Conservation (phyloP, 2,329 filamentous ascomycete genomes). For the Chaetomium olivaceum region DNA sequence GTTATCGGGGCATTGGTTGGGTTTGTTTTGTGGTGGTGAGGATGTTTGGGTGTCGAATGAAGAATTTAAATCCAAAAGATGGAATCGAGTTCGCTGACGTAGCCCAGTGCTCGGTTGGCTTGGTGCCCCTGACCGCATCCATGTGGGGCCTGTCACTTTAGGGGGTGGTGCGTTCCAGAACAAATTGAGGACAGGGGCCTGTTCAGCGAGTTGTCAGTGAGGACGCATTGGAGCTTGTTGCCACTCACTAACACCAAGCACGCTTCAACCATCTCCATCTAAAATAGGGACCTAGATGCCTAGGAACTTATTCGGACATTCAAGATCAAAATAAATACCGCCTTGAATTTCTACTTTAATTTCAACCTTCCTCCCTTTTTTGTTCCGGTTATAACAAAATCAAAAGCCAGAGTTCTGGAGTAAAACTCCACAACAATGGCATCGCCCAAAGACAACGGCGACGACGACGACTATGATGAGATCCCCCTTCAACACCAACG, state of each 20-base stretch:
- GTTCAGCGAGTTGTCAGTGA: constrained; percentile 7
- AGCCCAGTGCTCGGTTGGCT: neutral
- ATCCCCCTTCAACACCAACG: constrained; percentile 55
- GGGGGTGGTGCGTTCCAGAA: neutral
- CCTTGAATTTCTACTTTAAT: neutral
- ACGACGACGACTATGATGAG: constrained; percentile 44
- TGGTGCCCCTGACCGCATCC: constrained; percentile 12
- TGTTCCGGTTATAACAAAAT: neutral
- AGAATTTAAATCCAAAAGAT: constrained; percentile 3
- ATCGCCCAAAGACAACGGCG: neutral
- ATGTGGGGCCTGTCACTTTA: constrained; percentile 6
- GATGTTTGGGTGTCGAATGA: neutral
- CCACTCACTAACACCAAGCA: neutral
- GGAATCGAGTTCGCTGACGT: constrained; percentile 16
- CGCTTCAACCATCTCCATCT: neutral
- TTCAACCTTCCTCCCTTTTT: neutral
- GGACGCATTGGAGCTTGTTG: neutral
- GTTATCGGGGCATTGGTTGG: constrained; percentile 7
- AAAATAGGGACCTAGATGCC: too few relatives aligned
- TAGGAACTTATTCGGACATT: neutral
- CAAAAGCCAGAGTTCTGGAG: neutral
- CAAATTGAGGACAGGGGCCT: constrained; percentile 5
- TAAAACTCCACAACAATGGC: constrained; percentile 1
- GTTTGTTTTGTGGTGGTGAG: constrained; percentile 1
- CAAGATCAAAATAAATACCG: neutral